These are phyloP conservation scores for Pythium aristosporum DNA, from an alignment of 352 stramenopile species.

Conservation along the genomic window DNA sequence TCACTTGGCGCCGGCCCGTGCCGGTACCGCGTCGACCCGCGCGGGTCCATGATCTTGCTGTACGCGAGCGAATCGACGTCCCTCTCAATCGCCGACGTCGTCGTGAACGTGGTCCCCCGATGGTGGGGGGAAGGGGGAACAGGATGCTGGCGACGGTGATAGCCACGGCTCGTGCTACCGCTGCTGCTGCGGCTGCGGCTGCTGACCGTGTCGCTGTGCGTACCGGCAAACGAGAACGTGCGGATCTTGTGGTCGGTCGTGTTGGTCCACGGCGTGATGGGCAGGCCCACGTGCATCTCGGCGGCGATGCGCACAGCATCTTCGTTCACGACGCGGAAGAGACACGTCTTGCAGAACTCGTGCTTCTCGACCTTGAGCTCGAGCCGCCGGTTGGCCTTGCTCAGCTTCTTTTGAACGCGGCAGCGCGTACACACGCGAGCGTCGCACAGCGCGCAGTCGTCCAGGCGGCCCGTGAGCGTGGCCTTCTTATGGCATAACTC, in stretches of 20 bases:
- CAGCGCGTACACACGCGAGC: slow-evolving; percentile 17
- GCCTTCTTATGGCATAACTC: slow-evolving; percentile 15
- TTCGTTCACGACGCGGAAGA: slow-evolving; percentile 18
- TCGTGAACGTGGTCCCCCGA: background rate
- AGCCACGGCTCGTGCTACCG: background rate
- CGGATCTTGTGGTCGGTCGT: background rate
- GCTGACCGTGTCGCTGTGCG: slow-evolving; percentile 7
- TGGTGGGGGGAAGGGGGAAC: background rate
- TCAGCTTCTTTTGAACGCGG: slow-evolving; percentile 15
- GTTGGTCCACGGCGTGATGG: slow-evolving; percentile 14
- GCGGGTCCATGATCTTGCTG: background rate
- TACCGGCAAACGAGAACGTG: slow-evolving; percentile 11
- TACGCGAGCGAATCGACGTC: slow-evolving; percentile 14
- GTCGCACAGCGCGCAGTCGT: slow-evolving; percentile 18
- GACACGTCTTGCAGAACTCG: slow-evolving; percentile 21
- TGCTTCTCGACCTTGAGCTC: slow-evolving; percentile 14
- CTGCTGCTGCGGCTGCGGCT: background rate
- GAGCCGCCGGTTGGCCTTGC: slow-evolving; percentile 10
- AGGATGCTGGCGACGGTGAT: too few species aligned
- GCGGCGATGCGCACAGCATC: slow-evolving; percentile 16
- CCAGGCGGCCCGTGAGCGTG: slow-evolving; percentile 13
- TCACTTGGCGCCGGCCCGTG: background rate
- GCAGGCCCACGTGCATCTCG: slow-evolving; percentile 14
- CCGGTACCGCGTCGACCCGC: background rate
- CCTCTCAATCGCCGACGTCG: background rate